A percentile compares a stretch with the other conserved stretches of the same genome.
phyloP scores from a whole-genome alignment of 1,284 basidiomycete species.

The Sphaerobolus stellatus region DNA sequence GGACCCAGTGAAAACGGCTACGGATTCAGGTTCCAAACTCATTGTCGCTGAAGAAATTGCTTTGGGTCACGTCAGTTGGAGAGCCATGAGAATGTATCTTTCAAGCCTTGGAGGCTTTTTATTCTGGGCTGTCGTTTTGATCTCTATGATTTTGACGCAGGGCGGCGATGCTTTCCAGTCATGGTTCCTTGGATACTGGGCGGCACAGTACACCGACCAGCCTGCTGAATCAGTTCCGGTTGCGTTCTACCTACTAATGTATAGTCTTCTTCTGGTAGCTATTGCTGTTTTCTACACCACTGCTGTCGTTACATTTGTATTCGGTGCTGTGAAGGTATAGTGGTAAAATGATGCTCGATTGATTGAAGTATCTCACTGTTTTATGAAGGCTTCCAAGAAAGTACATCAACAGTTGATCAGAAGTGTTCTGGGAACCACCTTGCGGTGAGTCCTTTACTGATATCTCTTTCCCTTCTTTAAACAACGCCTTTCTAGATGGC shows the following conservation, averaged over 20 bases:
- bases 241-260: slow-evolving; percentile 9
- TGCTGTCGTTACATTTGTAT: slow-evolving; percentile 45
- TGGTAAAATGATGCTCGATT: slow-evolving; percentile 29
- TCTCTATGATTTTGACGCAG: slow-evolving; percentile 23
- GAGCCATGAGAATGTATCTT: slow-evolving; percentile 33
- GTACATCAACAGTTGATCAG: slow-evolving; percentile 57
- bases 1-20: slow-evolving; percentile 33
- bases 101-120: slow-evolving; percentile 40
- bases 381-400: slow-evolving; percentile 48
- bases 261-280: not conserved
- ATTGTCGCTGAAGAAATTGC: slow-evolving; percentile 39
- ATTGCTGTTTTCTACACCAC: not conserved
- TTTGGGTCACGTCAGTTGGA: slow-evolving; percentile 39
- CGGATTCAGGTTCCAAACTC: slow-evolving; percentile 19
- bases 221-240: slow-evolving; percentile 29
- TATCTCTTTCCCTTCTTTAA: not conserved
- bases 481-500: slow-evolving; percentile 36
- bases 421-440: slow-evolving; percentile 54
- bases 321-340: slow-evolving; percentile 31
- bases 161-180: slow-evolving; percentile 36
- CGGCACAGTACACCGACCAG: slow-evolving; percentile 43
- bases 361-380: slow-evolving; percentile 35
- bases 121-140: slow-evolving; percentile 38
- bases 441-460: slow-evolving; percentile 36
- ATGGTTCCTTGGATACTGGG: slow-evolving; percentile 56